Evolutionary conservation across 2,329 filamentous ascomycete genomes (phyloP).

Genomic region (Cladophialophora exuberans): DNA sequence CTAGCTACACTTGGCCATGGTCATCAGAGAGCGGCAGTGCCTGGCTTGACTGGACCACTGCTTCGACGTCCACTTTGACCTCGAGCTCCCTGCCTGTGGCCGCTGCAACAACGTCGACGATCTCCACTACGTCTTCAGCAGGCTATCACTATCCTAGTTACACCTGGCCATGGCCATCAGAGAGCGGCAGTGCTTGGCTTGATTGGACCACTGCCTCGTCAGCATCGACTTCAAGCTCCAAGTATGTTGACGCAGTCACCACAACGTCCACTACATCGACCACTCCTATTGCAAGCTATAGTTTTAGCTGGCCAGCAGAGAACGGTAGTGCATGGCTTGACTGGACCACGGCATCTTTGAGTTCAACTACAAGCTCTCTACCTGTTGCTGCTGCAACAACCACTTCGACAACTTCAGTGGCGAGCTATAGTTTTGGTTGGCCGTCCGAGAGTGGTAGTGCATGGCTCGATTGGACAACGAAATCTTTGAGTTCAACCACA

Average conservation of each 20-base stretch:
- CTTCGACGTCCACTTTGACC: neutral
- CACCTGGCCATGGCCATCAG: too few species aligned
- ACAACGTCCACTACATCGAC: neutral
- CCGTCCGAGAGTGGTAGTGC: neutral
- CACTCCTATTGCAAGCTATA: neutral
- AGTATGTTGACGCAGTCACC: too few species aligned
- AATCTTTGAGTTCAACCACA: neutral
- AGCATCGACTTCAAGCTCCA: neutral
- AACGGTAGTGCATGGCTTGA: constrained; percentile 11
- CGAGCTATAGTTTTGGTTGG: too few species aligned
- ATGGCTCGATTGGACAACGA: constrained; percentile 1
- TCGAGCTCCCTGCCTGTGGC: neutral
- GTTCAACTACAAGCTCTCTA: neutral
- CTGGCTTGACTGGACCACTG: constrained; percentile 10
- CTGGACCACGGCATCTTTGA: constrained; percentile 6
- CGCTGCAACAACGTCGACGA: neutral
- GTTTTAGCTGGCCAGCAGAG: neutral
- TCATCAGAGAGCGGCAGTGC: constrained; percentile 5
- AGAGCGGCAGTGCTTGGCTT: neutral
- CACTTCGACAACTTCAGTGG: too few species aligned
- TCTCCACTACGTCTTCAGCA: too few species aligned
- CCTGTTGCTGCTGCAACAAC: neutral
- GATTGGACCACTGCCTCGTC: neutral
- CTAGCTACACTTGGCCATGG: neutral
- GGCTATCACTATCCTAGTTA: too few species aligned